Conservation (phyloP, 176 grass and related monocot species). For the Areca catechu region DNA sequence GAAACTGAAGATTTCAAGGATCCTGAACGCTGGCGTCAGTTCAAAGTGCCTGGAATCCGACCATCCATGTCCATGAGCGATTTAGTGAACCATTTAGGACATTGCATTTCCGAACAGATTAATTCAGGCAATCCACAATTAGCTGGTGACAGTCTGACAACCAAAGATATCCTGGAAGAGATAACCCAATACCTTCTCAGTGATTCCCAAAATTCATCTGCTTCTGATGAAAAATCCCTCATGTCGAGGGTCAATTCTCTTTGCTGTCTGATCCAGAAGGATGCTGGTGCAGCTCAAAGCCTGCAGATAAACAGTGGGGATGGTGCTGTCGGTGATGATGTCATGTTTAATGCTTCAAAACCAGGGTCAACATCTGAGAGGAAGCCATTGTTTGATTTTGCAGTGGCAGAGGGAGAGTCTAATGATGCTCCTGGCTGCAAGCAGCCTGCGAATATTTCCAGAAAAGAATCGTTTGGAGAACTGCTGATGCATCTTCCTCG, state of each 20-base stretch:
- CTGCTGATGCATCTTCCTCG: slow-evolving; percentile 45
- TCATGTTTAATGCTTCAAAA: background rate
- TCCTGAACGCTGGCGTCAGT: slow-evolving; percentile 16
- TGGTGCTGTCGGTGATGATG: background rate
- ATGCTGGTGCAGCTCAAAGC: slow-evolving; percentile 2
- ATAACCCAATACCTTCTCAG: slow-evolving; percentile 42
- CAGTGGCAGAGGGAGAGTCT: background rate
- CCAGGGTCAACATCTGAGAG: background rate
- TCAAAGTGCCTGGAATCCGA: slow-evolving; percentile 37
- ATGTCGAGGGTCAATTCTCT: slow-evolving; percentile 84
- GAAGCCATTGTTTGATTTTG: slow-evolving; percentile 1
- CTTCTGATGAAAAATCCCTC: slow-evolving; percentile 51
- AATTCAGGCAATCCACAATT: slow-evolving; percentile 30
- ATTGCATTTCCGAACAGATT: slow-evolving; percentile 45
- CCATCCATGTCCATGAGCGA: slow-evolving; percentile 52
- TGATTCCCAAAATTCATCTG: slow-evolving; percentile 33
- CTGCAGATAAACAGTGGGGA: background rate
- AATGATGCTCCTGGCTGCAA: background rate
- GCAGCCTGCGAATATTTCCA: slow-evolving; percentile 6
- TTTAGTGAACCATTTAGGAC: slow-evolving; percentile 44
- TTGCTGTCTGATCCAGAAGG: slow-evolving; percentile 58
- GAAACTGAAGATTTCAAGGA: slow-evolving; percentile 12
- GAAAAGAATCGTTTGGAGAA: slow-evolving; percentile 47
- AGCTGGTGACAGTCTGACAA: background rate
- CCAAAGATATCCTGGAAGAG: slow-evolving; percentile 45